A percentile compares a stretch with the other conserved stretches of the same genome.
These are phyloP conservation scores for Leucosporidium creatinivorum DNA, from an alignment of 768 basidiomycete species.

Conservation along the genomic window DNA sequence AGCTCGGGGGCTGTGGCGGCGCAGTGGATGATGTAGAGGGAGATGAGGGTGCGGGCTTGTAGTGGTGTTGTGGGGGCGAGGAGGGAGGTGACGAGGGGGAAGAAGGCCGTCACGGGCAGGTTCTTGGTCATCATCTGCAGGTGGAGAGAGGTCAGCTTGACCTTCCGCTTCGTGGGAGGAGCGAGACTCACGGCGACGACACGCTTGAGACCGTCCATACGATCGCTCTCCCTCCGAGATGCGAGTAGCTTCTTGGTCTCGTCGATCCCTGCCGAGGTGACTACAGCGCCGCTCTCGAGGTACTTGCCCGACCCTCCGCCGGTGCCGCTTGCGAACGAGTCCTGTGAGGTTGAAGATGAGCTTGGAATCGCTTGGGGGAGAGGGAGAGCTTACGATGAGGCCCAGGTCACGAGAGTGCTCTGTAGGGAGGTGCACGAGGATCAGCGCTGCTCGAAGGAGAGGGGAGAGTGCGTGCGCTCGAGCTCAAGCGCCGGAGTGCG, in stretches of 20 bases:
- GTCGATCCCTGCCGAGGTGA: conserved; percentile 67
- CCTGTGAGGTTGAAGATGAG: neutral
- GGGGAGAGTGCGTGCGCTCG: neutral
- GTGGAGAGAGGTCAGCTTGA: conserved; percentile 1
- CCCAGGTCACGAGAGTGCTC: conserved; percentile 33
- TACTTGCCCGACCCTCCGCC: conserved; percentile 36
- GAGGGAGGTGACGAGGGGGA: conserved; percentile 90
- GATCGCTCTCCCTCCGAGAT: conserved; percentile 77
- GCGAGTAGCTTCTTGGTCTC: conserved; percentile 82
- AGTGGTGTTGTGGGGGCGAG: conserved; percentile 78
- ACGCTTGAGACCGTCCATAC: conserved; percentile 89
- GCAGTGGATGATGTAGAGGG: conserved; percentile 92
- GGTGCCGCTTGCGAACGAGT: conserved; percentile 31
- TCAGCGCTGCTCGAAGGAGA: neutral
- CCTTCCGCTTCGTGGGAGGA: conserved; percentile 1
- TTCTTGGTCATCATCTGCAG: conserved; percentile 81
- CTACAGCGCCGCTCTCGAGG: conserved; percentile 35
- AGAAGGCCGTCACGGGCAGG: conserved; percentile 83
- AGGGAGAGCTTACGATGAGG: conserved; percentile 13
- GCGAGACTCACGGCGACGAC: conserved; percentile 72
- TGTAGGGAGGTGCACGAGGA: neutral
- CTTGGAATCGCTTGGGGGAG: fast-evolving
- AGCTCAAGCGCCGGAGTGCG: too few relatives aligned
- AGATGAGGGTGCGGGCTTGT: conserved; percentile 92
- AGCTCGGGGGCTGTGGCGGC: conserved; percentile 91